A percentile compares a stretch with the other conserved stretches of the same genome.
These are phyloP conservation scores for Penicillium sp. DNA, from an alignment of 2,329 filamentous ascomycete species.

Conservation along the genomic window DNA sequence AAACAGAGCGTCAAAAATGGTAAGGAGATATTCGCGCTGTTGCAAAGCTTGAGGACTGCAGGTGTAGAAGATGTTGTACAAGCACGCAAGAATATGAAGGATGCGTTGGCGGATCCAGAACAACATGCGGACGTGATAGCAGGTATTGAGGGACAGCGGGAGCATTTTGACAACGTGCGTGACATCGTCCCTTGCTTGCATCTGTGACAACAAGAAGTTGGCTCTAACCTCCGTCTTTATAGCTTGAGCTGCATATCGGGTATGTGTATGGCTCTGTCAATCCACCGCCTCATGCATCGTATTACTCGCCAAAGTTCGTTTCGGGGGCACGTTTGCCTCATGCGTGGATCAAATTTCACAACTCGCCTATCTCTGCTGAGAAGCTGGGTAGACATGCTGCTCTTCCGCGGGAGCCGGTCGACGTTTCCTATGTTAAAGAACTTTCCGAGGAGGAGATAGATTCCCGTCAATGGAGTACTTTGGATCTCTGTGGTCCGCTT, in stretches of 20 bases:
- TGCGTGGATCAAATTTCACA: conserved; percentile 35
- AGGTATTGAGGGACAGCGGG: conserved; percentile 39
- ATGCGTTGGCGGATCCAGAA: not conserved
- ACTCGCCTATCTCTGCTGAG: not conserved
- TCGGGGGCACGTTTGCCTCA: conserved; percentile 45
- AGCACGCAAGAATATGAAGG: conserved; percentile 3
- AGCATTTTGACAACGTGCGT: conserved; percentile 45
- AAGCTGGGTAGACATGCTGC: not conserved
- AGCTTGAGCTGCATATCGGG: conserved; percentile 46
- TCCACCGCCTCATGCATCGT: conserved; percentile 40
- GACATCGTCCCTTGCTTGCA: not conserved
- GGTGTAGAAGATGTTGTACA: conserved; percentile 13
- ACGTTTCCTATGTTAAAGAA: conserved; percentile 39
- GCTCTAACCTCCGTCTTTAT: not conserved
- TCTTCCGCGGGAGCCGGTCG: conserved; percentile 15
- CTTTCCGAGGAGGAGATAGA: conserved; percentile 27
- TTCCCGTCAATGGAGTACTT: conserved; percentile 33
- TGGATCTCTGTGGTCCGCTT: conserved; percentile 39
- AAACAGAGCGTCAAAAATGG: conserved; percentile 49
- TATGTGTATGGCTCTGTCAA: conserved; percentile 43
- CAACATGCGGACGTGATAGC: conserved; percentile 11
- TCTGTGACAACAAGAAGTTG: no score
- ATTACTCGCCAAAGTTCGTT: conserved; percentile 39
- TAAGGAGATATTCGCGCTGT: conserved; percentile 42
- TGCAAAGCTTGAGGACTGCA: conserved; percentile 42